Evolutionary conservation across 441 rosid genomes (phyloP), one percentile per base, ranked within the genome.

Genomic region (Populus hybrid): DNA sequence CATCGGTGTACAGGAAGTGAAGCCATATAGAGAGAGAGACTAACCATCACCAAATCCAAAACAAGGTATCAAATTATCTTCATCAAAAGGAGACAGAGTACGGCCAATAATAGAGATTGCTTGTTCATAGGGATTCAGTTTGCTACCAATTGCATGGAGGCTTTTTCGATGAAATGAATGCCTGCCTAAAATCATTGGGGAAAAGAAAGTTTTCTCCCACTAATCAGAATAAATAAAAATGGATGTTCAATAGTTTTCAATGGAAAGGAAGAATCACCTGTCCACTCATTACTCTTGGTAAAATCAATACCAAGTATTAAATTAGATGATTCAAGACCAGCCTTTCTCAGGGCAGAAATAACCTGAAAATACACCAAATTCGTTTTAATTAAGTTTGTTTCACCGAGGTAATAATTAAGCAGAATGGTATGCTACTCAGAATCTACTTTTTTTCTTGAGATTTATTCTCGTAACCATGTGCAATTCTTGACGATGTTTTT

Each of bases 321-420:
- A 80, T 94, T 94, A 35, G 98, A 94, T 59, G 98, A 94, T 84
- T 94, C 98, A 78, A 95, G 97, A 77, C 98, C 98, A 83, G 98
- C 91, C 68, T 90, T 97, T 85, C 97, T 90, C 76, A 95, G 79
- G 35, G 95, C 92, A 73, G 86, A 59, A 84, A 88, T 93, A 79
- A 93, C 98, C 98, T 95, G 82, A 40, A 24, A 70, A 66, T 73
- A 59, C 32, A 77, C 38, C 12, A 38, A 57, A 78, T 6, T 65
- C 72, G 26, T 73, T 38, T 59, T 80, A 9, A 78, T 40, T 73
- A 46, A 46, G 38, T 57, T 26, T 14, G 64, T 20, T 46, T 28
- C 34, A 26, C 21, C 76, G 28, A 76, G 36, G 28, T 16, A 67
- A 73, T 26, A 28, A 54, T 38, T 46, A 57, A 67, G 36, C 38